phyloP scores from a whole-genome alignment of 192 early-diverging fungal genomes.

The Podila verticillata region DNA sequence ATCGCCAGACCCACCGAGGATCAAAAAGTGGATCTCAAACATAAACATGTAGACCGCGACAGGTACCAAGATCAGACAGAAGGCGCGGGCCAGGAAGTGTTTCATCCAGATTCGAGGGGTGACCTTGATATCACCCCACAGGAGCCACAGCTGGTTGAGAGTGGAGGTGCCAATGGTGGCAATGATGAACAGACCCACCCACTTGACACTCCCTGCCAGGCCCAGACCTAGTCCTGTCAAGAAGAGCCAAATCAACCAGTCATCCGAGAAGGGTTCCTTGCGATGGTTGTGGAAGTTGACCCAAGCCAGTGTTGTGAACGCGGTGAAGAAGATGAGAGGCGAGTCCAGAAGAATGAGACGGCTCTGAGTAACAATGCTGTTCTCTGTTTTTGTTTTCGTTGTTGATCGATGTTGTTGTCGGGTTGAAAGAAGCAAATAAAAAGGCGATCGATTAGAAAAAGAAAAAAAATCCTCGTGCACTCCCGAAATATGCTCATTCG shows the following conservation, averaged over 20 bases:
- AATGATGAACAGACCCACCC: conserved; percentile 94
- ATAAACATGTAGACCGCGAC: conserved; percentile 80
- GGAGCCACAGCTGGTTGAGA: conserved; percentile 86
- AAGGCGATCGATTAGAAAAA: background rate
- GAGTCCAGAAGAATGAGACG: conserved; percentile 93
- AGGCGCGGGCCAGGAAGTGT: conserved; percentile 85
- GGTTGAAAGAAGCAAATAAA: background rate
- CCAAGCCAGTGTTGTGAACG: conserved; percentile 83
- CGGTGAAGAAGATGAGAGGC: conserved; percentile 90
- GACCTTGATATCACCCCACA: conserved; percentile 76
- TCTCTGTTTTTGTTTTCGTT: conserved; percentile 66
- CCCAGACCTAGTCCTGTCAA: conserved; percentile 87
- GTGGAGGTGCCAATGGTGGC: conserved; percentile 87
- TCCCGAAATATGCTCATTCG: background rate
- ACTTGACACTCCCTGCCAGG: conserved; percentile 83
- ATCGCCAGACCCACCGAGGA: conserved; percentile 79
- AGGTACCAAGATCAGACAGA: conserved; percentile 90
- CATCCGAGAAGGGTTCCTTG: conserved; percentile 69
- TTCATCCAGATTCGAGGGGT: conserved; percentile 55
- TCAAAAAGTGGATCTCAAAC: conserved; percentile 91
- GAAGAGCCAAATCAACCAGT: conserved; percentile 90
- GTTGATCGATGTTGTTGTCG: background rate
- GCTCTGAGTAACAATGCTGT: conserved; percentile 88
- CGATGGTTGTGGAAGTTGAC: conserved; percentile 83
- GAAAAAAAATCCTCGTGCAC: background rate